Evolutionary conservation across 2,329 filamentous ascomycete genomes (phyloP).

Genomic region (Diaporthe batatas): DNA sequence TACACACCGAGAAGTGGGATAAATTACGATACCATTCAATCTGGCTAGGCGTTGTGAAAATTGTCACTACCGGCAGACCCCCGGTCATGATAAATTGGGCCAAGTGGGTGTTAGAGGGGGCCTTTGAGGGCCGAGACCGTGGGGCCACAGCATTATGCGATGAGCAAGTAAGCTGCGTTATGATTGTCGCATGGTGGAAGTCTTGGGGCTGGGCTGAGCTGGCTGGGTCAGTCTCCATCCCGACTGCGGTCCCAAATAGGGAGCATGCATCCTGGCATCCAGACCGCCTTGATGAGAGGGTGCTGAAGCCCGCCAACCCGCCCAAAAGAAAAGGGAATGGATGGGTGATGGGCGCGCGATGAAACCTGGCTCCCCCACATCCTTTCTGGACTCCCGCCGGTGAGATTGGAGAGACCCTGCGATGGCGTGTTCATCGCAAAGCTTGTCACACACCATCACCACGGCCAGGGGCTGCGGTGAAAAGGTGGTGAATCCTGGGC

Average conservation of each 20-base stretch:
- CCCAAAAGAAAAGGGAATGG: conserved; percentile 21
- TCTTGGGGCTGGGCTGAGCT: neutral
- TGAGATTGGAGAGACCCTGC: conserved; percentile 28
- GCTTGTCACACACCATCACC: conserved; percentile 8
- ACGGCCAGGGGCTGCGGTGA: conserved; percentile 6
- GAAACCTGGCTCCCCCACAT: conserved; percentile 25
- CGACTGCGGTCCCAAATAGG: neutral
- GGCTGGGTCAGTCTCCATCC: conserved; percentile 5
- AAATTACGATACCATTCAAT: neutral
- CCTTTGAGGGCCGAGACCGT: conserved; percentile 1
- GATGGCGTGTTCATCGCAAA: conserved; percentile 34
- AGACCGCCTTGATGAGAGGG: conserved; percentile 27
- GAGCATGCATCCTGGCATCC: conserved; percentile 25
- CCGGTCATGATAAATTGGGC: neutral
- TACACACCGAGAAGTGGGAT: neutral
- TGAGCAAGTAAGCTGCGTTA: conserved; percentile 19
- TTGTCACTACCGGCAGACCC: conserved; percentile 2
- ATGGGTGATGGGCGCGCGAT: conserved; percentile 31
- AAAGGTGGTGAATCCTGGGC: neutral
- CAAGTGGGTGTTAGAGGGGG: neutral
- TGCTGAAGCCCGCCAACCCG: conserved; percentile 7
- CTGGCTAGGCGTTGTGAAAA: neutral
- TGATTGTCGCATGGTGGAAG: neutral
- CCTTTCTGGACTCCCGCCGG: conserved; percentile 7
- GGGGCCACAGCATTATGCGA: conserved; percentile 1